These are phyloP conservation scores for Monosporascus sp. DNA, from an alignment of 2,329 filamentous ascomycete species.

Conservation along the genomic window DNA sequence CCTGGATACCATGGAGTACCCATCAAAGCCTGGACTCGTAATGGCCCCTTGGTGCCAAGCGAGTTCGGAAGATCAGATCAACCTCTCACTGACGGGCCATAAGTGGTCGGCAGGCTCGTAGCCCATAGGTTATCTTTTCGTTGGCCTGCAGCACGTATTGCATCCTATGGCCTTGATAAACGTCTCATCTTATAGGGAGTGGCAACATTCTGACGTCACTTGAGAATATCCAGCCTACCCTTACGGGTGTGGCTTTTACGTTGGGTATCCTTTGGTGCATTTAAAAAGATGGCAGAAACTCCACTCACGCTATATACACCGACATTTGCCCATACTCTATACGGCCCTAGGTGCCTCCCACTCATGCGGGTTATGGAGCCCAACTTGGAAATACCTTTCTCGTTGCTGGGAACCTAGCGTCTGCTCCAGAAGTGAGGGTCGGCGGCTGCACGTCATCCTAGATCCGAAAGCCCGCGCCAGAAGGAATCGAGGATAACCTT, in stretches of 20 bases:
- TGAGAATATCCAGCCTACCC: neutral
- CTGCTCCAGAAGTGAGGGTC: neutral
- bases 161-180: neutral
- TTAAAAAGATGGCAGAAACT: neutral
- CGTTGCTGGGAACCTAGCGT: neutral
- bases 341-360: neutral
- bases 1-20: neutral
- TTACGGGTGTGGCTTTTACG: neutral
- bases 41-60: neutral
- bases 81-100: neutral
- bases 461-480: neutral
- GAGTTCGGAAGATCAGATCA: neutral
- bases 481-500: neutral
- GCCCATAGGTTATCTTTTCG: neutral
- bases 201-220: neutral
- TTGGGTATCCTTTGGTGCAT: neutral
- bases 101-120: neutral
- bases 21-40: neutral
- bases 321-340: constrained; percentile 19
- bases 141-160: neutral
- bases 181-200: neutral
- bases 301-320: constrained; percentile 20
- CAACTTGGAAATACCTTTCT: neutral
- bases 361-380: neutral
- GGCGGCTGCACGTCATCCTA: neutral